Conservation (phyloP, 1,284 basidiomycete species). For the Tilletia indica region DNA sequence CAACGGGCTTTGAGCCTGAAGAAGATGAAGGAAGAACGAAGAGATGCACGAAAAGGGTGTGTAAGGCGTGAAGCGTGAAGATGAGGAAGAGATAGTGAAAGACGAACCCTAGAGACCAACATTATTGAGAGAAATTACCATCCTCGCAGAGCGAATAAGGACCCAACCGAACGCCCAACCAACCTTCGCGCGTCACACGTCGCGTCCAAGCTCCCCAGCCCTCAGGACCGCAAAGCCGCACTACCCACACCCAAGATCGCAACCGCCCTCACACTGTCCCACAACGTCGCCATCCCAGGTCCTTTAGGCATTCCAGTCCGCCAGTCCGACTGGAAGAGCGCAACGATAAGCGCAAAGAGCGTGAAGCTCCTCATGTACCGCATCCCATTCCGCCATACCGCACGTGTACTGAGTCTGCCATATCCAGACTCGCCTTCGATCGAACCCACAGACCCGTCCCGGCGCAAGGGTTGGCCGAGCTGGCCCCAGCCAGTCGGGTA, state of each 20-base stretch:
- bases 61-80: too few species aligned
- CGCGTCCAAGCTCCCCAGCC: neutral
- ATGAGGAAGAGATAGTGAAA: too few species aligned
- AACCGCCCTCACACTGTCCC: conserved; percentile 8
- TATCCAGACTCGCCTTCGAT: neutral
- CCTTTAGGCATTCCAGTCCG: neutral
- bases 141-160: too few species aligned
- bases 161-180: too few species aligned
- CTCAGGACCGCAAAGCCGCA: neutral
- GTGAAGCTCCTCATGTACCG: conserved; percentile 2
- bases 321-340: conserved; percentile 5
- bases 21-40: too few species aligned
- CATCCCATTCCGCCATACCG: neutral
- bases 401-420: neutral
- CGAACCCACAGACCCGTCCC: neutral
- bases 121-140: too few species aligned
- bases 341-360: conserved; percentile 13
- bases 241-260: neutral
- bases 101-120: too few species aligned
- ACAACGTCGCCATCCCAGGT: neutral
- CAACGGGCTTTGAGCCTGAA: too few species aligned
- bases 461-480: neutral
- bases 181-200: too few species aligned
- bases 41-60: too few species aligned
- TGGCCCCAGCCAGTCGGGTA: conserved; percentile 12